Conservation (phyloP, 1,284 basidiomycete species). For the Caloboletus firmus region DNA sequence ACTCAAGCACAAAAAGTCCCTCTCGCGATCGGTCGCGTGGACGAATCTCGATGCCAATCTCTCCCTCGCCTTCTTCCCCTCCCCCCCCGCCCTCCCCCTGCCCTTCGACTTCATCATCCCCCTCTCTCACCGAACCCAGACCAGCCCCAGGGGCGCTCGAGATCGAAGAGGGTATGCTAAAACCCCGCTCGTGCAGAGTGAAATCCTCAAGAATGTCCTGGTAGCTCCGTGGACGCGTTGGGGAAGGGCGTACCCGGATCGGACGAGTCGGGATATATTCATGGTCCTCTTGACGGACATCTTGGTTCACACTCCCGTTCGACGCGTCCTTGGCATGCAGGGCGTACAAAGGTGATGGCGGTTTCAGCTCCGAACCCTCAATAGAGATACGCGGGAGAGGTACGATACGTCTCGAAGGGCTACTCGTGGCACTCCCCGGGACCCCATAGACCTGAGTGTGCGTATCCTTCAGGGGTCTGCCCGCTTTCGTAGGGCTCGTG, state of each 20-base stretch:
- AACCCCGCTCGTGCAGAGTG: slow-evolving; percentile 38
- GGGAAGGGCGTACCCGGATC: slow-evolving; percentile 38
- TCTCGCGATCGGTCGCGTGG: background rate
- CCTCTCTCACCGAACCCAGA: slow-evolving; percentile 32
- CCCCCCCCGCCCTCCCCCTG: slow-evolving; percentile 1
- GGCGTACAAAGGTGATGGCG: slow-evolving; percentile 1
- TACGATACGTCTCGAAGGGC: slow-evolving; percentile 23
- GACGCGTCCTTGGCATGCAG: background rate
- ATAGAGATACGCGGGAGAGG: slow-evolving; percentile 28
- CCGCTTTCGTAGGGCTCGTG: slow-evolving; percentile 23
- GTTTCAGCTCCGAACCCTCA: slow-evolving; percentile 14
- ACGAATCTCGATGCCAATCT: slow-evolving; percentile 6
- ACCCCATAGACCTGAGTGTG: slow-evolving; percentile 6
- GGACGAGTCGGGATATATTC: slow-evolving; percentile 21
- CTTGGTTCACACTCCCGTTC: background rate
- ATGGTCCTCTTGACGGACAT: slow-evolving; percentile 7
- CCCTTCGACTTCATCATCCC: slow-evolving; percentile 20
- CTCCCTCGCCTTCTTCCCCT: slow-evolving; percentile 18
- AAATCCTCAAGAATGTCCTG: slow-evolving; percentile 67
- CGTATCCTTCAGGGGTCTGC: slow-evolving; percentile 22
- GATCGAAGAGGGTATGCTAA: slow-evolving; percentile 35
- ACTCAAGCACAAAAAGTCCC: background rate
- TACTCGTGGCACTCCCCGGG: slow-evolving; percentile 22
- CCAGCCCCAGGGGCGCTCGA: slow-evolving; percentile 28
- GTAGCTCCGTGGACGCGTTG: slow-evolving; percentile 58